Evolutionary conservation across 257 asterid genomes (phyloP).

Genomic region (Ilex aquifolium): DNA sequence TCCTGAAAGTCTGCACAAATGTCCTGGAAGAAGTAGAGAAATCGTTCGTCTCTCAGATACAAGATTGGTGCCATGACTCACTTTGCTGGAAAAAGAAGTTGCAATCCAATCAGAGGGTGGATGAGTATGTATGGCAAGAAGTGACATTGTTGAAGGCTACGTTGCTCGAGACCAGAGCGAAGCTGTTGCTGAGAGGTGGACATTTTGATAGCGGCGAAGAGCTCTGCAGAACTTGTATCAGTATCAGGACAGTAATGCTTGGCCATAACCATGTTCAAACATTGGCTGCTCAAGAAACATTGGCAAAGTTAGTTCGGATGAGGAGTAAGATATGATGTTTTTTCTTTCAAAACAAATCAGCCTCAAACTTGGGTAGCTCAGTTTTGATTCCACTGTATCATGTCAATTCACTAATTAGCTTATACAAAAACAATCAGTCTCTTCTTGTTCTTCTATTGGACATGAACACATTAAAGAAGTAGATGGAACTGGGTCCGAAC

Average conservation of each 20-base stretch:
- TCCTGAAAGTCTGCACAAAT: slow-evolving; percentile 73
- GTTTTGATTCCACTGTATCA: slow-evolving; percentile 18
- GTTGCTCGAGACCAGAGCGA: slow-evolving; percentile 63
- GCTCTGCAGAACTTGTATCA: slow-evolving; percentile 66
- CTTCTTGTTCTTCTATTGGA: no score
- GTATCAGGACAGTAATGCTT: slow-evolving; percentile 84
- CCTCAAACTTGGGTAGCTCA: slow-evolving; percentile 15
- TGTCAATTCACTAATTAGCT: no score
- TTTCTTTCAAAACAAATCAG: slow-evolving; percentile 5
- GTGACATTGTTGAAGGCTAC: slow-evolving; percentile 73
- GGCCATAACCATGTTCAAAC: slow-evolving; percentile 80
- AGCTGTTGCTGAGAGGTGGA: slow-evolving; percentile 71
- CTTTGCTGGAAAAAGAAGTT: slow-evolving; percentile 75
- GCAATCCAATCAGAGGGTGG: slow-evolving; percentile 56
- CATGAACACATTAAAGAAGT: no score
- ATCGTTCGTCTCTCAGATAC: slow-evolving; percentile 67
- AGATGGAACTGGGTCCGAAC: no score
- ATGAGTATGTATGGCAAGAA: slow-evolving; percentile 78
- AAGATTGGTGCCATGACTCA: slow-evolving; percentile 76
- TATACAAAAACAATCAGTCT: no score
- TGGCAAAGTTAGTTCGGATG: slow-evolving; percentile 81
- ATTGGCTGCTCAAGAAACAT: slow-evolving; percentile 75
- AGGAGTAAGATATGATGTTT: slow-evolving; percentile 65
- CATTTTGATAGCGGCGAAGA: slow-evolving; percentile 76
- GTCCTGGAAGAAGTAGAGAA: slow-evolving; percentile 84